Evolutionary conservation across 345 rosid species (phyloP), one percentile per base, ranked within the genome.

Genomic region (Limnanthes douglasii): DNA sequence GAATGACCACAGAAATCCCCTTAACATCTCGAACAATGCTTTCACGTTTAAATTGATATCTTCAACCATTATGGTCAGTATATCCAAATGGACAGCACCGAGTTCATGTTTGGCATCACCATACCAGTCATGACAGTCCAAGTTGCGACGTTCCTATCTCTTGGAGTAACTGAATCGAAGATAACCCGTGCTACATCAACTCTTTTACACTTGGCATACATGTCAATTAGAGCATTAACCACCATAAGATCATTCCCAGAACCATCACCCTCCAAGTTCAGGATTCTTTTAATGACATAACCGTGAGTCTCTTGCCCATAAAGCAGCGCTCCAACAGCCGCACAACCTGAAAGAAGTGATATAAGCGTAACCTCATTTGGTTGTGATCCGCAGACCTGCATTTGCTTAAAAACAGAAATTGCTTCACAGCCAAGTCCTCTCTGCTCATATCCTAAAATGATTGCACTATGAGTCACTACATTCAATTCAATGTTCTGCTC

Each of bases 11-110:
- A 57, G 98, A 77, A 51, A 90, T 60, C 50, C 98, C 98, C 55
- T 74, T 72, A 30, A 90, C 84, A 67, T 72, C 86, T 56, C 70
- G 86, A 52, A 90, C 70, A 52, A 80, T 90, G 75, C 82, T 84
- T 67, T 77, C 94, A 44, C 88, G 66, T 90, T 90, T 48, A 90
- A 70, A 69, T 80, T 84, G 69, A 90, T 80, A 47, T 90, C 93
- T 64, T 74, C 74, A 42, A 90, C 79, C 98, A n/a, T n/a, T n/a
- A n/a, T n/a, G n/a, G n/a, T n/a, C n/a, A n/a, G n/a, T n/a, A n/a
- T n/a, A n/a, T n/a, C n/a, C n/a, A n/a, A n/a, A n/a, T n/a, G n/a
- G n/a, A n/a, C n/a, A n/a, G n/a, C n/a, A n/a, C n/a, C n/a, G n/a
- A n/a, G n/a, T n/a, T n/a, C 96, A 27, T 73, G 75, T 53, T 84